A percentile compares a stretch with the other conserved stretches of the same genome.
These are phyloP conservation scores for Colletotrichum echinochloae DNA, from an alignment of 2,329 filamentous ascomycete species.

Conservation along the genomic window DNA sequence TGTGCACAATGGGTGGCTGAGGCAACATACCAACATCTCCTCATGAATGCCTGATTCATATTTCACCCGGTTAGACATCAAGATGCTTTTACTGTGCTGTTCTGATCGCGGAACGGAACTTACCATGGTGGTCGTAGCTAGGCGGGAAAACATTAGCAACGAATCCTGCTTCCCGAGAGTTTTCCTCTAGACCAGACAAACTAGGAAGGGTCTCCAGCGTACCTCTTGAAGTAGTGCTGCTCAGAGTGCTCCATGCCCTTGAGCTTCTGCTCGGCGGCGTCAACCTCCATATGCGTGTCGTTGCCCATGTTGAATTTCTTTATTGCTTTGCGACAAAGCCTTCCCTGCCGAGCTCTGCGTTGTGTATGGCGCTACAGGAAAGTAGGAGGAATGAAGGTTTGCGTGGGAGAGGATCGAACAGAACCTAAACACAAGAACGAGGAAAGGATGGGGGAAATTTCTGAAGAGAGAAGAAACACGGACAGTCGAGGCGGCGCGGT, in stretches of 20 bases:
- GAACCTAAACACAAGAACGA: neutral
- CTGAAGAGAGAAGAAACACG: constrained; percentile 26
- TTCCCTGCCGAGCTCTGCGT: neutral
- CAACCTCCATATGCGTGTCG: constrained; percentile 67
- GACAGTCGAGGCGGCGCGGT: constrained; percentile 29
- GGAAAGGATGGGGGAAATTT: constrained; percentile 29
- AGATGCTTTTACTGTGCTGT: constrained; percentile 37
- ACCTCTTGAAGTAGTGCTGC: constrained; percentile 99
- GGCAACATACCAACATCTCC: constrained; percentile 87
- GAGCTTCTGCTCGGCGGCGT: constrained; percentile 71
- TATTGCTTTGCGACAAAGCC: constrained; percentile 12
- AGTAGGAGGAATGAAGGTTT: neutral
- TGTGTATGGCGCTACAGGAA: neutral
- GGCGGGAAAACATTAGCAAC: constrained; percentile 41
- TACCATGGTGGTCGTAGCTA: constrained; percentile 99
- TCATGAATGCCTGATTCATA: constrained; percentile 83
- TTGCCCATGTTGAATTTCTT: constrained; percentile 53
- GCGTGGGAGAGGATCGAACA: neutral
- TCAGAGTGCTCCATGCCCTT: constrained; percentile 90
- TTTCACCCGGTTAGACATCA: constrained; percentile 25
- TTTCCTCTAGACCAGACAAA: neutral
- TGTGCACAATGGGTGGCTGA: neutral
- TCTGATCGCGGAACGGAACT: constrained; percentile 34
- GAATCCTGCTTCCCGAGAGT: neutral
- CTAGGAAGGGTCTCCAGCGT: constrained; percentile 42